phyloP scores from a whole-genome alignment of 139 green algal species.

The Pleodorina starrii region DNA sequence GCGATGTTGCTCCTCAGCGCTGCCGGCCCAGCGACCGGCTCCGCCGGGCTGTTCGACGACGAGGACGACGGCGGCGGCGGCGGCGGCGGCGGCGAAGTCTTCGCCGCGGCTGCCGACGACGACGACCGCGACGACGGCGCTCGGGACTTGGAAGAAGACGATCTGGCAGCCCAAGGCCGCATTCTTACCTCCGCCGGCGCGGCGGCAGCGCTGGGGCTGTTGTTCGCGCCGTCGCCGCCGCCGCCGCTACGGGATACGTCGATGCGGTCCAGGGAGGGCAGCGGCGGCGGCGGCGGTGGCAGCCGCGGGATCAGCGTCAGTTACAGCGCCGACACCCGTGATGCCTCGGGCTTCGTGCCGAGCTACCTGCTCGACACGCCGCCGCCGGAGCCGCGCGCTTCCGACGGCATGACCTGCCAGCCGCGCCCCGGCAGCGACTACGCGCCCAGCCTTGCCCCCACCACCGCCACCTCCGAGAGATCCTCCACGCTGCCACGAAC shows the following conservation, averaged over 20 bases:
- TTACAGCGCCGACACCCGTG: background rate
- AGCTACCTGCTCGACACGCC: slow-evolving; percentile 20
- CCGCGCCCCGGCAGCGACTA: slow-evolving; percentile 6
- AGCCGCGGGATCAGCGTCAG: no score
- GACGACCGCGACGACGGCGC: background rate
- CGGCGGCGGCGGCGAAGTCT: background rate
- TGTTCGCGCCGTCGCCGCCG: background rate
- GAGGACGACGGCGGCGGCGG: no score
- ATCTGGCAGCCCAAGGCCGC: background rate
- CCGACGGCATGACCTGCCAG: slow-evolving; percentile 10
- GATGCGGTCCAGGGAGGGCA: background rate
- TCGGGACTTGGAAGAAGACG: no score
- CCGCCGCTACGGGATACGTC: background rate
- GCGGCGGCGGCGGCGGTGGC: background rate
- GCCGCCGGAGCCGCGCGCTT: background rate
- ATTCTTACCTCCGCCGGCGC: background rate
- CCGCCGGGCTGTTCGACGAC: background rate
- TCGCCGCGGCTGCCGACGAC: background rate
- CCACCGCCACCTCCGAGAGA: background rate
- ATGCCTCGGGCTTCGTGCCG: background rate
- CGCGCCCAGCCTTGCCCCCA: slow-evolving; percentile 13
- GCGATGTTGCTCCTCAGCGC: background rate
- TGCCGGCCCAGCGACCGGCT: background rate
- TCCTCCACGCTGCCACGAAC: slow-evolving; percentile 22
- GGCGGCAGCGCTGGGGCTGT: background rate